These are phyloP conservation scores for Ascodesmis nigricans DNA, from an alignment of 495 filamentous ascomycete species.

Conservation along the genomic window DNA sequence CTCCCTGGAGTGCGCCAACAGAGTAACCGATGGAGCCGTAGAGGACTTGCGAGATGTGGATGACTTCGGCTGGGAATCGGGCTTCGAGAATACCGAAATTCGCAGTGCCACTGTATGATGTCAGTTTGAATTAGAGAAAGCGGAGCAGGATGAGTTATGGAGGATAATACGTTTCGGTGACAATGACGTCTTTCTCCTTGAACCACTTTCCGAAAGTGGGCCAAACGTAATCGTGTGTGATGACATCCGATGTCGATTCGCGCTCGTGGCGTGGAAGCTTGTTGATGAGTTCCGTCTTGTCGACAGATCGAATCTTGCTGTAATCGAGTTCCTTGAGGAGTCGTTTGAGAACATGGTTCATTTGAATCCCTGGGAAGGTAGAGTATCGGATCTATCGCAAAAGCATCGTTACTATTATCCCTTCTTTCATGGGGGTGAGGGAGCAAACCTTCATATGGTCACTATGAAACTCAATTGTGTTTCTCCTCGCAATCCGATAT, in stretches of 20 bases:
- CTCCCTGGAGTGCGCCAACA: conserved; percentile 56
- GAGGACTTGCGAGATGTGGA: conserved; percentile 60
- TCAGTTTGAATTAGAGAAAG: conserved; percentile 2
- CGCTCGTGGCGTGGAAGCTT: conserved; percentile 33
- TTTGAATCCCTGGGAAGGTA: conserved; percentile 60
- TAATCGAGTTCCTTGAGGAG: conserved; percentile 39
- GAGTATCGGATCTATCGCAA: conserved; percentile 34
- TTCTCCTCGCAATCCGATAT: conserved; percentile 58
- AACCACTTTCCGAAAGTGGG: conserved; percentile 58
- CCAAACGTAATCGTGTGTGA: conserved; percentile 79
- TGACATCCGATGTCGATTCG: conserved; percentile 26
- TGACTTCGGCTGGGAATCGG: conserved; percentile 52
- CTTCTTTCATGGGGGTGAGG: background rate
- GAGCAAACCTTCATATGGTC: conserved; percentile 38
- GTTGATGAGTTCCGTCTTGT: conserved; percentile 30
- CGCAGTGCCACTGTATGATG: conserved; percentile 36
- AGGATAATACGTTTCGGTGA: conserved; percentile 48
- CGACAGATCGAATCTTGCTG: conserved; percentile 30
- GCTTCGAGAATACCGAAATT: conserved; percentile 85
- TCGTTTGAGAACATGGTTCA: conserved; percentile 70
- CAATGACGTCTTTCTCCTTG: conserved; percentile 49
- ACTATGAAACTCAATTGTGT: conserved; percentile 76
- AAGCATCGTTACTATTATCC: background rate
- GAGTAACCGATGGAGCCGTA: conserved; percentile 81
- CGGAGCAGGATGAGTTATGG: background rate